Conservation (phyloP, 352 stramenopile species). For the Globisporangium nagaii region DNA sequence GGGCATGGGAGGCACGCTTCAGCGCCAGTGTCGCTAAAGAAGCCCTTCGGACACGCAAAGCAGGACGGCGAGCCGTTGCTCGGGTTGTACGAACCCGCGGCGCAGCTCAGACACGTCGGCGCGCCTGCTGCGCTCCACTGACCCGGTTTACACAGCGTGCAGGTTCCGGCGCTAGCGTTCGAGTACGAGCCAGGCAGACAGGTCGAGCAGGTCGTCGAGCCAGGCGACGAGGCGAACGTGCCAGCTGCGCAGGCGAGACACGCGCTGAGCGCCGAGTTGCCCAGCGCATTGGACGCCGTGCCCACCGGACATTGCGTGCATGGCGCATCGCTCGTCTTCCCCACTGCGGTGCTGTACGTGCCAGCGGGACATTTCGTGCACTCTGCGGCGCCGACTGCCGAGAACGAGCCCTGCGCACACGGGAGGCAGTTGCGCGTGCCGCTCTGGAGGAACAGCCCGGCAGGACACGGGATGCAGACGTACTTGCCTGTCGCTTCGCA, state of each 20-base stretch:
- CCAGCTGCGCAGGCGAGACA: slow-evolving; percentile 27
- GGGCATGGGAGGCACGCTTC: slow-evolving; percentile 36
- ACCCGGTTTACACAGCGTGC: slow-evolving; percentile 32
- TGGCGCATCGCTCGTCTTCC: slow-evolving; percentile 26
- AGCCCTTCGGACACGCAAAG: slow-evolving; percentile 48
- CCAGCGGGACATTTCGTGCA: slow-evolving; percentile 45
- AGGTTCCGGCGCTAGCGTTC: slow-evolving; percentile 28
- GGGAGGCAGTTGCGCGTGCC: slow-evolving; percentile 45
- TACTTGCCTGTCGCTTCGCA: slow-evolving; percentile 43
- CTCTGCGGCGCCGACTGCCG: slow-evolving; percentile 25
- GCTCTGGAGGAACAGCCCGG: slow-evolving; percentile 47
- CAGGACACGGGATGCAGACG: slow-evolving; percentile 57
- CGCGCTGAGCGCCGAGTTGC: slow-evolving; percentile 19
- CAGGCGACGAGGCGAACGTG: slow-evolving; percentile 17
- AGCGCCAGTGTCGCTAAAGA: slow-evolving; percentile 41
- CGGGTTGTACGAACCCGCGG: slow-evolving; percentile 41
- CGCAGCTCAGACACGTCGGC: slow-evolving; percentile 30
- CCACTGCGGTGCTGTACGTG: slow-evolving; percentile 36
- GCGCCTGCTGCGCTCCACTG: slow-evolving; percentile 34
- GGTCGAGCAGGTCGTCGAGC: slow-evolving; percentile 11
- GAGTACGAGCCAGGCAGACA: slow-evolving; percentile 38
- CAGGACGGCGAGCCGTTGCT: slow-evolving; percentile 30
- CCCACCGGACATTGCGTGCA: slow-evolving; percentile 48
- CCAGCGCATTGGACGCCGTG: slow-evolving; percentile 33
- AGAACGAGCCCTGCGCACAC: slow-evolving; percentile 43